Evolutionary conservation across 2,329 filamentous ascomycete species (phyloP).

Genomic region (Neophaeococcomyces mojaviensis): DNA sequence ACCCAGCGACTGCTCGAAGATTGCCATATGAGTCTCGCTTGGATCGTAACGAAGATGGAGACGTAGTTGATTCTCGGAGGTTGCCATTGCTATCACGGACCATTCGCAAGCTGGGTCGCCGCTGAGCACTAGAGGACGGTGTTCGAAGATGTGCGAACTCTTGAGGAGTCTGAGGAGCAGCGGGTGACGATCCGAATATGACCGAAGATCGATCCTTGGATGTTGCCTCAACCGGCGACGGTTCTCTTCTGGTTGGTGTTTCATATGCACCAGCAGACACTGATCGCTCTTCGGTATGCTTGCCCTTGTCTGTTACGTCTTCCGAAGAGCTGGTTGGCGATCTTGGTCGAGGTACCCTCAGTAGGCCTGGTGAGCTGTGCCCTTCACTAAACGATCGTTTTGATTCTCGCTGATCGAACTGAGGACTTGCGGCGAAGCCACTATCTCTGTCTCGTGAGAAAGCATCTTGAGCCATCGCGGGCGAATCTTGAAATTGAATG

Average conservation of each 20-base stretch:
- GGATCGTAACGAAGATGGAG: not conserved
- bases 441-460: conserved; percentile 31
- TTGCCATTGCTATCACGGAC: conserved; percentile 16
- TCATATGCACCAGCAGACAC: conserved; percentile 4
- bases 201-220: conserved; percentile 41
- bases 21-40: conserved; percentile 7
- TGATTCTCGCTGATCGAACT: conserved; percentile 8
- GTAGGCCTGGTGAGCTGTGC: conserved; percentile 11
- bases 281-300: conserved; percentile 1
- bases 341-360: conserved; percentile 17
- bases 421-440: conserved; percentile 32
- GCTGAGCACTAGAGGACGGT: conserved; percentile 16
- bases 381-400: conserved; percentile 5
- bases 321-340: conserved; percentile 24
- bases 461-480: conserved; percentile 26
- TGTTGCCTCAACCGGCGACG: conserved; percentile 35
- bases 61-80: conserved; percentile 6
- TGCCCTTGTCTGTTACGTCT: conserved; percentile 12
- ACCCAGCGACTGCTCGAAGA: conserved; percentile 7
- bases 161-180: conserved; percentile 22
- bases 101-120: conserved; percentile 30
- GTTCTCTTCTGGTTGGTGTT: conserved; percentile 19
- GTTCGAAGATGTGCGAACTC: conserved; percentile 5
- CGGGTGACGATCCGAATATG: conserved; percentile 39
- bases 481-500: conserved; percentile 35